Base-by-base conservation (phyloP, 257 asterid genomes). In the Scutellaria galericulata region DNA sequence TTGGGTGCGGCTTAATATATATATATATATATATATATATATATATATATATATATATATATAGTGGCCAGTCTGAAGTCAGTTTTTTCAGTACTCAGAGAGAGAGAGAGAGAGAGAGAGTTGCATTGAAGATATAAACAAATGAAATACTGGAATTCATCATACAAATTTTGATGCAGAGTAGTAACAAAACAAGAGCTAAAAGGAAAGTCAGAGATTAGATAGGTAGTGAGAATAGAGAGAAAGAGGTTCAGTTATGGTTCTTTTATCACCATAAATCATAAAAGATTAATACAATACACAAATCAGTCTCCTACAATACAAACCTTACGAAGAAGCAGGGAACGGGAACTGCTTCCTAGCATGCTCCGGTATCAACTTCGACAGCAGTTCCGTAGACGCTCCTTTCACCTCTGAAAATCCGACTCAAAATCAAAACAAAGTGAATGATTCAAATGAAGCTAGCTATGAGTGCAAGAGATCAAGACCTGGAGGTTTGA, bases 281-380 rank as follows among this genome's bases (percentile, higher is more conserved):
- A 68, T 68, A 62, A 70, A 9, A 46, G 37, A 39, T 52, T 45
- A 79, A 66, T 31, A 70, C 50, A 51, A 69, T 68, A 57, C 70
- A 60, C 64, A 11, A 51, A 72, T 61, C 52, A 66, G 66, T 58
- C 42, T 45, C 70, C 64, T 58, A 3, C 60, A 6, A 27, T 71
- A 65, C 72, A 52, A 71, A 68, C 27, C 46, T 83, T 74, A 82
- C 35, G 78, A 45, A 69, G 78, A 45, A 69, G 78, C 85, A 9
- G 83, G 78, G 62, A 64, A 64, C 6, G 85, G 79, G 22, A 81
- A 80, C 81, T 89, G 92, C 83, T 83, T 89, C 81, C 80, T 78
- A n/a, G 94, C 97, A 73, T 89, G 90, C 71, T 89, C 91, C 0
- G 94, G 97, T 64, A 89, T 71, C 78, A 91, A 75, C 70, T 86